Percentiles rank a stretch among this genome's conserved stretches.
Evolutionary conservation across 768 basidiomycete species (phyloP).

Genomic region (Trametes cingulata): DNA sequence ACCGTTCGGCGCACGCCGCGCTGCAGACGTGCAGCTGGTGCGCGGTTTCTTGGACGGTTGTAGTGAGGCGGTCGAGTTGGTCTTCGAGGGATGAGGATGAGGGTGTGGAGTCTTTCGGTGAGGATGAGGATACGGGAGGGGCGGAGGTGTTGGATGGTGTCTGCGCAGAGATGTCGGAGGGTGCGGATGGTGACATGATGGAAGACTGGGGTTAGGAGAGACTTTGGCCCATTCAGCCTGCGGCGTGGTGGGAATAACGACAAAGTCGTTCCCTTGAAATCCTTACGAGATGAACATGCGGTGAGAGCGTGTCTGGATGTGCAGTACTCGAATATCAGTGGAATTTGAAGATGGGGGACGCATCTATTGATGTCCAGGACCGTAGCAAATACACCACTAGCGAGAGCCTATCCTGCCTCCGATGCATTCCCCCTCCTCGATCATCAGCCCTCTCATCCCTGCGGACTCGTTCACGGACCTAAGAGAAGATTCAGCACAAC

Average conservation of each 20-base stretch:
- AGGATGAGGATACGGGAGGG: background rate
- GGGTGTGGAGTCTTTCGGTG: too few relatives aligned
- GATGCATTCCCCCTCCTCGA: too few relatives aligned
- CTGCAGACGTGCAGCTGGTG: slow-evolving; percentile 3
- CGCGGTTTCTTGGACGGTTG: slow-evolving; percentile 4
- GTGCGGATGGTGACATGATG: background rate
- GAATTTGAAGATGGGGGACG: background rate
- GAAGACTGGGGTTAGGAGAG: background rate
- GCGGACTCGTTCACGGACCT: too few relatives aligned
- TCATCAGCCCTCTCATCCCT: too few relatives aligned
- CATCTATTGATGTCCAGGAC: too few relatives aligned
- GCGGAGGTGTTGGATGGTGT: background rate
- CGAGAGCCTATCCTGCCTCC: too few relatives aligned
- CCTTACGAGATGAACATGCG: too few relatives aligned
- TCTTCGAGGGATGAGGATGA: too few relatives aligned
- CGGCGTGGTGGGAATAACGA: background rate
- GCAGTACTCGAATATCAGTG: background rate
- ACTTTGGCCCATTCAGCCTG: too few relatives aligned
- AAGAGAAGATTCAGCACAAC: background rate
- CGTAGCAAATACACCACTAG: too few relatives aligned
- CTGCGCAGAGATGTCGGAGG: background rate
- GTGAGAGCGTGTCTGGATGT: too few relatives aligned
- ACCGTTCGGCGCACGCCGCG: slow-evolving; percentile 3
- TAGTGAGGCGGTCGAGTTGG: slow-evolving; percentile 13
- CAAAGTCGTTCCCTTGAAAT: too few relatives aligned